phyloP scores from a whole-genome alignment of 2,329 filamentous ascomycete species.

The Sporothrix brasiliensis region DNA sequence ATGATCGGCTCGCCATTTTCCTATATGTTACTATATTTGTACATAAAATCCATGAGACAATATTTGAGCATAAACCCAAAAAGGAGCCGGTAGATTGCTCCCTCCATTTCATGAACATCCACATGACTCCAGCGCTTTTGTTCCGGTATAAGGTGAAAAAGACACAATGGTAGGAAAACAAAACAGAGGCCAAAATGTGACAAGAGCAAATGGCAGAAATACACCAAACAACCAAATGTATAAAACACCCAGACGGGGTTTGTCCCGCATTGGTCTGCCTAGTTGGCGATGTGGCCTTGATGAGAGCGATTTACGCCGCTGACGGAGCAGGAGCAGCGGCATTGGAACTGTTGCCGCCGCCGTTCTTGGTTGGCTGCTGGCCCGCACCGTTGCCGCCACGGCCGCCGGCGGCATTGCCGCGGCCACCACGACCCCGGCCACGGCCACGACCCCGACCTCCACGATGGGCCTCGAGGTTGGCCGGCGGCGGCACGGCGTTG shows the following conservation, averaged over 20 bases:
- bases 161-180: neutral
- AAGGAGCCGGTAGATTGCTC: slow-evolving; percentile 13
- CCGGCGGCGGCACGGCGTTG: slow-evolving; percentile 63
- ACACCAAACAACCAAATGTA: neutral
- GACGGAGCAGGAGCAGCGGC: neutral
- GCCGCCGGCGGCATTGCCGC: slow-evolving; percentile 42
- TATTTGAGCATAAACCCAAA: slow-evolving; percentile 14
- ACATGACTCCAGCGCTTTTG: slow-evolving; percentile 26
- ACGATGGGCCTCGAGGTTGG: slow-evolving; percentile 54
- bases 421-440: slow-evolving; percentile 47
- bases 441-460: slow-evolving; percentile 48
- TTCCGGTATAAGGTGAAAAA: neutral
- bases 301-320: neutral
- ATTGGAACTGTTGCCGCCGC: slow-evolving; percentile 1
- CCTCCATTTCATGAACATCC: slow-evolving; percentile 20
- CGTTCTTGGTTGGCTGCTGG: neutral
- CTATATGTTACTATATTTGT: neutral
- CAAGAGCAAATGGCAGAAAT: neutral
- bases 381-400: slow-evolving; percentile 9
- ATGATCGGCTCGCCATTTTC: slow-evolving; percentile 8
- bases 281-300: neutral
- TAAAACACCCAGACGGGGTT: neutral
- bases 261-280: neutral
- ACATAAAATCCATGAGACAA: slow-evolving; percentile 16
- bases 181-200: neutral